phyloP scores from a whole-genome alignment of 225 moss, liverwort and hornwort genomes.

The Ulota crispa region DNA sequence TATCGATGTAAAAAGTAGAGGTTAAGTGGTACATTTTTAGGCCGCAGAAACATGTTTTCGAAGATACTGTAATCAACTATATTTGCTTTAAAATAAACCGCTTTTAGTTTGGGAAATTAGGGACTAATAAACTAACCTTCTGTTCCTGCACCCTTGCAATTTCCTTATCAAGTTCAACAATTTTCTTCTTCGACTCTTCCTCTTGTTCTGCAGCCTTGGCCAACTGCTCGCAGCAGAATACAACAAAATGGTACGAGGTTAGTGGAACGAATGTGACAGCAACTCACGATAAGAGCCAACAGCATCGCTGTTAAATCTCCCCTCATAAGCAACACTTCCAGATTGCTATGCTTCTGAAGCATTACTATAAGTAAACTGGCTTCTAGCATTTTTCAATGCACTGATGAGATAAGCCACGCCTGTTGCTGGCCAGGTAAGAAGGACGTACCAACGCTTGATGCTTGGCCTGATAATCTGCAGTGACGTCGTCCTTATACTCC shows the following conservation, averaged over 20 bases:
- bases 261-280: background rate
- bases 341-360: background rate
- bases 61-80: background rate
- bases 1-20: background rate
- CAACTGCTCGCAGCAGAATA: constrained; percentile 20
- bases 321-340: background rate
- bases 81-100: background rate
- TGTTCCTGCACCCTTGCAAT: constrained; percentile 66
- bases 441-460: constrained; percentile 63
- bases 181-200: constrained; percentile 35
- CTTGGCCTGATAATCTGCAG: constrained; percentile 78
- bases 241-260: constrained; percentile 2
- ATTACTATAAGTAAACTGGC: background rate
- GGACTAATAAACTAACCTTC: constrained; percentile 45
- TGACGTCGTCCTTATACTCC: constrained; percentile 74
- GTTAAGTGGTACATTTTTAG: background rate
- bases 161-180: constrained; percentile 53
- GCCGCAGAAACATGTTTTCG: background rate
- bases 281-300: constrained; percentile 3
- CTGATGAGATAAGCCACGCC: background rate
- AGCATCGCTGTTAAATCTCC: background rate
- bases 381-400: background rate
- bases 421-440: background rate
- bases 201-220: constrained; percentile 32
- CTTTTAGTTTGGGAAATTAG: no score